phyloP scores from a whole-genome alignment of 257 asterid genomes.

The Asclepias syriaca region DNA sequence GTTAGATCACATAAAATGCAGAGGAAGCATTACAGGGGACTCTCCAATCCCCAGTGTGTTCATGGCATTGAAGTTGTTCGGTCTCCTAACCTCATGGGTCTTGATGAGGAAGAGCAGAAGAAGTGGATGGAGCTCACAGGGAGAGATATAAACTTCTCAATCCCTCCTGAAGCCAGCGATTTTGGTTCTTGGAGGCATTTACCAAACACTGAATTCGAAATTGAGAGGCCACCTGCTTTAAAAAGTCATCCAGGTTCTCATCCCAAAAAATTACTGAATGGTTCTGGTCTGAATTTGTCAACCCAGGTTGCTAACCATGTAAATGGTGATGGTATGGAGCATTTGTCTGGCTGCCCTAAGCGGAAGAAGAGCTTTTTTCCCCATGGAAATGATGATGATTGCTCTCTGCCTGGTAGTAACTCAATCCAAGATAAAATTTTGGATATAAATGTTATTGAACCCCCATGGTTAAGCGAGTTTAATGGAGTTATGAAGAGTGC shows the following conservation, averaged over 20 bases:
- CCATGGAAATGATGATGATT: conserved; percentile 30
- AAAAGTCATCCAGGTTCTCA: conserved; percentile 23
- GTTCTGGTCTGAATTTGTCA: conserved; percentile 37
- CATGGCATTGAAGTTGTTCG: conserved; percentile 48
- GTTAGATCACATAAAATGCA: conserved; percentile 46
- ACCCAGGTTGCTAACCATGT: conserved; percentile 19
- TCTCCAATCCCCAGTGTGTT: conserved; percentile 47
- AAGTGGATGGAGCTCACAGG: conserved; percentile 51
- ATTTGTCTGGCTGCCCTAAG: conserved; percentile 30
- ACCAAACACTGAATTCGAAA: conserved; percentile 36
- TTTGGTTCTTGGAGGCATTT: conserved; percentile 44
- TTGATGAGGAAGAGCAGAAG: conserved; percentile 43
- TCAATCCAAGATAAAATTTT: conserved; percentile 21
- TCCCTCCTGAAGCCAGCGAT: conserved; percentile 43
- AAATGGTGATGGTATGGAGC: conserved; percentile 39
- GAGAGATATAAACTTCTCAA: conserved; percentile 35
- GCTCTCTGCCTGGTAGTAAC: conserved; percentile 20
- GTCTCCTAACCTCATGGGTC: conserved; percentile 34
- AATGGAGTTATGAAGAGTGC: conserved; percentile 36
- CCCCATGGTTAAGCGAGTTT: conserved; percentile 37
- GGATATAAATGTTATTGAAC: conserved; percentile 31
- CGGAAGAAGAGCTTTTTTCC: conserved; percentile 30
- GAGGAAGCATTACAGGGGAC: conserved; percentile 44
- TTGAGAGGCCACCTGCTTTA: conserved; percentile 28
- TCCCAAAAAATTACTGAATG: conserved; percentile 28